Base-by-base conservation (phyloP, 2,329 filamentous ascomycete species). In the Colletotrichum sp. region DNA sequence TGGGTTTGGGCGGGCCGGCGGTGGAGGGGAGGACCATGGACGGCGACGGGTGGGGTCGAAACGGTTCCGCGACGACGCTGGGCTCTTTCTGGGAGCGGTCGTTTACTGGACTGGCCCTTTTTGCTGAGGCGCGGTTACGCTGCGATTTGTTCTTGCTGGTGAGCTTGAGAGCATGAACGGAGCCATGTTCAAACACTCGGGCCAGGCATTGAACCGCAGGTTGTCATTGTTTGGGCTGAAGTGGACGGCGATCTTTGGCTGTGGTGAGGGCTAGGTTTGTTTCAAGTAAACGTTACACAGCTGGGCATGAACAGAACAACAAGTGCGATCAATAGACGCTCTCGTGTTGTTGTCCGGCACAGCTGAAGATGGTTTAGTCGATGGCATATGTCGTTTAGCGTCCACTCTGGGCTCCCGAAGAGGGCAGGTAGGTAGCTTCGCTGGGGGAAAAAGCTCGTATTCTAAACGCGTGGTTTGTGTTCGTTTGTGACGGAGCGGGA, bases 221-320 rank as follows among this genome's bases (percentile, higher is more conserved):
- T 30, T 63, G 66, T 39, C 16, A 29, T 25, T 8, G 66, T 32
- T 19, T 52, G 19, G 34, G 61, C 25, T 30, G 59, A 69, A 25
- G 34, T 22, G 71, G 66, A 25, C 27, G 66, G 19, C 25, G 30
- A 59, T 62, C 63, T 71, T 49, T 59, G 9, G 32, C 44, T 32
- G 25, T 63, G 19, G 63, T 52, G 57, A 64, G 16, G 64, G 71
- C 32, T 65, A 73, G 49, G 70, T 76, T 76, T 61, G 74, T 76
- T 76, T 74, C 74, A 76, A 49, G 57, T 73, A 30, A 49, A 73
- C 44, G 74, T 74, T 73, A 62, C 74, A 74, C 25, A 19, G 34
- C 55, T 52, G 55, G 44, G 64, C 70, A 69, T 52, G 74, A 65
- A 30, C 22, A 6, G 55, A 62, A 34, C n/a, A 11, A 11, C 5